Evolutionary conservation across 2,329 filamentous ascomycete species (phyloP), one percentile per base, ranked within the genome.

Genomic region (Lachnellula subtilissima): DNA sequence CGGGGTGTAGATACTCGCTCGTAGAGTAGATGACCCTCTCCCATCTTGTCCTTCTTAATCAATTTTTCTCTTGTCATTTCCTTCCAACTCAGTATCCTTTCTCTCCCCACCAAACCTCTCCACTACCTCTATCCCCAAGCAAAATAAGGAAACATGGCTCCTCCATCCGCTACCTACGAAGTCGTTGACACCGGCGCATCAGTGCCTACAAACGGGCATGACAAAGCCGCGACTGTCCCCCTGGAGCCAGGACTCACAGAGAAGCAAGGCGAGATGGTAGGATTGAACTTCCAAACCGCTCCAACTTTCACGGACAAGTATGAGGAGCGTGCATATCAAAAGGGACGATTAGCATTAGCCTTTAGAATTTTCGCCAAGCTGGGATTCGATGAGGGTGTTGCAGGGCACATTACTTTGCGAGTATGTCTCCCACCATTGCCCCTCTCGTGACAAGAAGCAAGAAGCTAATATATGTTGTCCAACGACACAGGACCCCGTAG

Each of bases 351-450:
- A 65, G 77, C 73, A 0, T 70, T 72, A 5, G 76, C 77, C 0
- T 79, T 79, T 56, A 72, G 77, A 25, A 72, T 78, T 6, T 79
- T 78, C 66, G 73, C 74, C 1, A 73, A 75, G 36, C 63, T 74
- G 47, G 76, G 77, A 7, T 79, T 72, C 59, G 67, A 74, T 36
- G 76, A 78, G 58, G 76, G 76, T 2, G 69, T 72, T 54, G 75
- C 74, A 39, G 76, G 76, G 1, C 76, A 78, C 63, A 78, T 78
- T 55, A 76, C 73, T 55, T 55, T 70, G 55, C 62, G 68, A 51
- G 68, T 70, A 48, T 49, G 66, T 62, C 15, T 8, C 46, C 2
- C n/a, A 9, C 28, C 19, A 12, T 23, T 40, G 23, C 15, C 23
- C 14, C 9, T 36, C 35, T 36, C 22, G 25, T 37, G 9, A 19